Base-by-base conservation (phyloP, 768 basidiomycete genomes). In the Infundibulicybe gibba region DNA sequence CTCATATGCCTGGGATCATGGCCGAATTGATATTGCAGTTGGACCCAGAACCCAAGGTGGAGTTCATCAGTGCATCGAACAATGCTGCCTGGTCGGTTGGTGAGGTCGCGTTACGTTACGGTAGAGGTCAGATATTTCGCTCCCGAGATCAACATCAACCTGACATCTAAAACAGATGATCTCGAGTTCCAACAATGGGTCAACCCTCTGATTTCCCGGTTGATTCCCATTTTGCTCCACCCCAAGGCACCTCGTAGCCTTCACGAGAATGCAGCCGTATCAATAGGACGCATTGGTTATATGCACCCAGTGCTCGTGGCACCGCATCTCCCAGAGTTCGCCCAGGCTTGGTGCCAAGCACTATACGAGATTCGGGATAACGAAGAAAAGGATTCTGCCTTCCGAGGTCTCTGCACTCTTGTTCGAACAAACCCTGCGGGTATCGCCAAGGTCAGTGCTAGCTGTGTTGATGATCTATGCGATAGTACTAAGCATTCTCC, bases 11-110 rank as follows among this genome's bases (percentile, higher is more conserved):
- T 1, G 81, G 81, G 21, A 87, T 99, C 62, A 94, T 98, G 89
- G 76, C 81, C 12, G 89, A 94, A 61, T 76, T 99, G 45, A 88
- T 90, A 51, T 69, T 78, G 35, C 94, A 98, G 58, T 86, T 99
- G 44, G 89, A 94, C 51, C 88, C 90, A 4, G 90, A 95, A 59
- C 97, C 95, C 1, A 90, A 91, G 57, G 76, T 87, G 30, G 94
- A 97, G 65, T 93, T 94, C 59, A 83, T 98, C 52, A 94, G 92
- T 54, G 97, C 95, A 4, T 94, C 92, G 64, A 99, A 99, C 67
- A 99, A 99, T 61, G 97, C 97, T 9, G 95, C 95, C 1, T 99
- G 97, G 97, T 94, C 93, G n/a, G 94, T 97, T 25, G 97, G 97
- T 38, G 97, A 99, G 66, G 92, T 99, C 30, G 92, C 97, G 8